Percentiles rank a stretch among this genome's conserved stretches.
phyloP scores from a whole-genome alignment of 495 filamentous ascomycete genomes.

The Talaromyces ruber region DNA sequence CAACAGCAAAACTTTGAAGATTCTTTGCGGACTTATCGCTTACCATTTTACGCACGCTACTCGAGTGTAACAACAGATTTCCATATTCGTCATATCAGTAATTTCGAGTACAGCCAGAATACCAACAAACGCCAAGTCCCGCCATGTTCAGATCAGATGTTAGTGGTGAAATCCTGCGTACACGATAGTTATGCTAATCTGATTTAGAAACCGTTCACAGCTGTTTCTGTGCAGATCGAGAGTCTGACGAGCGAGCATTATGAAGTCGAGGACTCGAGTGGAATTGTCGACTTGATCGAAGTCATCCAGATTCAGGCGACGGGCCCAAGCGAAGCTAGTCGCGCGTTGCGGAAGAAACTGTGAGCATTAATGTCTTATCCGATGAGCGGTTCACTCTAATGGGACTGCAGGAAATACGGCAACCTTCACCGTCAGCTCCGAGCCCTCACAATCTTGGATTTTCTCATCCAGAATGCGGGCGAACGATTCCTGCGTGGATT shows the following conservation, averaged over 20 bases:
- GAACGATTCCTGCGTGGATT: constrained; percentile 79
- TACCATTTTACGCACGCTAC: background rate
- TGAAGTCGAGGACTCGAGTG: constrained; percentile 83
- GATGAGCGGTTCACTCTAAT: constrained; percentile 9
- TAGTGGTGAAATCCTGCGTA: background rate
- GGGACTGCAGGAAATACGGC: constrained; percentile 69
- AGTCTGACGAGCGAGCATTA: constrained; percentile 81
- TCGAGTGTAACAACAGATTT: background rate
- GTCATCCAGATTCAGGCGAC: constrained; percentile 82
- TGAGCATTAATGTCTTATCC: constrained; percentile 27
- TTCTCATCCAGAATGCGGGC: constrained; percentile 89
- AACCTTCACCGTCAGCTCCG: constrained; percentile 85
- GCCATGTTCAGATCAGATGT: constrained; percentile 7
- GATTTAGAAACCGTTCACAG: constrained; percentile 76
- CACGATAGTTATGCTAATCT: background rate
- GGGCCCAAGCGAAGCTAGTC: constrained; percentile 82
- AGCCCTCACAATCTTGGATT: constrained; percentile 84
- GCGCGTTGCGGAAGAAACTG: constrained; percentile 95
- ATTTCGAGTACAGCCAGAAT: background rate
- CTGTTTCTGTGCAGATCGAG: constrained; percentile 91
- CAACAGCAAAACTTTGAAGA: background rate
- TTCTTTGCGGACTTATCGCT: background rate
- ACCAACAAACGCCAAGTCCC: background rate
- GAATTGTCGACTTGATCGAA: constrained; percentile 90
- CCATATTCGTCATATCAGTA: background rate